Evolutionary conservation across 208 protist genomes (phyloP).

Genomic region (Tritrichomonas foetus): DNA sequence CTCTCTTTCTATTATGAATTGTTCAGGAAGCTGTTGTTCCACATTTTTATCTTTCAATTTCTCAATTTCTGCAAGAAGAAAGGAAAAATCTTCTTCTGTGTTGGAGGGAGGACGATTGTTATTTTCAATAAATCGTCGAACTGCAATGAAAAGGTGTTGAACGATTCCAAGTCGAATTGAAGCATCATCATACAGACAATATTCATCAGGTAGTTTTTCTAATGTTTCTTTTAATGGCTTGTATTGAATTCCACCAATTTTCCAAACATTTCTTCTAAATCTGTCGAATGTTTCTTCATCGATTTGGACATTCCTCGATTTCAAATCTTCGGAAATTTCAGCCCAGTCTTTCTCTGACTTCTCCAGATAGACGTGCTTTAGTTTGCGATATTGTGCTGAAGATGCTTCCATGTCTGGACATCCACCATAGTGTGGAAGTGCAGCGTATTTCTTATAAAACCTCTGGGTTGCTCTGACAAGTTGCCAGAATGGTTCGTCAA

Average conservation of each 20-base stretch:
- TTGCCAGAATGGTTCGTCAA: not conserved
- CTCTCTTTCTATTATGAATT: not conserved
- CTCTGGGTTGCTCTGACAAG: not conserved
- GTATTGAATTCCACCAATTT: not conserved
- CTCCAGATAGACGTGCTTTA: not conserved
- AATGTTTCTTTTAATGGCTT: not conserved
- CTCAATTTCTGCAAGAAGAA: not conserved
- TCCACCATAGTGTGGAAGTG: not conserved
- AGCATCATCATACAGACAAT: not conserved
- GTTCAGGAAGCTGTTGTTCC: not conserved
- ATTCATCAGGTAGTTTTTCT: not conserved
- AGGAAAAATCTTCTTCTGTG: not conserved
- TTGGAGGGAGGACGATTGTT: not conserved
- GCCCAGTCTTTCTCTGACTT: constrained; percentile 20
- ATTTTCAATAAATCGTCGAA: not conserved
- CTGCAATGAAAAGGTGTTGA: not conserved
- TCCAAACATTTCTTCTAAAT: not conserved
- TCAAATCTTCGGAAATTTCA: not conserved
- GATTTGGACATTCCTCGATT: not conserved
- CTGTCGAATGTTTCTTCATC: not conserved
- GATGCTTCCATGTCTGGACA: not conserved
- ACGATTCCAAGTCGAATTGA: no score
- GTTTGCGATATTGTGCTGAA: not conserved
- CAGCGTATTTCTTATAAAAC: not conserved
- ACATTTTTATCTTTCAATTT: not conserved